Percentiles rank a stretch among this genome's conserved stretches.
Evolutionary conservation across 129 eudicot species (phyloP).

Genomic region (Flaveria trinervia): DNA sequence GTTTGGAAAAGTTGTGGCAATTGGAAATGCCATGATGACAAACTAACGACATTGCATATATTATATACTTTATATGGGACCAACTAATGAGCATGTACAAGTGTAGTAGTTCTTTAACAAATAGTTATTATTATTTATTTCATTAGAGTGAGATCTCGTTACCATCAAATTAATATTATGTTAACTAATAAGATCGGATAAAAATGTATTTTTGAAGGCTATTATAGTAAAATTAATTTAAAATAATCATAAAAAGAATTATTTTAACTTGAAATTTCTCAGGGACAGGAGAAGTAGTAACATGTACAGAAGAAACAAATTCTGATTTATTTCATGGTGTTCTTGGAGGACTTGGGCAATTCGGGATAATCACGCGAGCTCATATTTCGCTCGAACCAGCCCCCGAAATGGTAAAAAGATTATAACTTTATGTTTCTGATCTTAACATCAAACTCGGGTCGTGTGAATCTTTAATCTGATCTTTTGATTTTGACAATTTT

Average conservation of each 20-base stretch:
- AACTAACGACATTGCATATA: slow-evolving; percentile 37
- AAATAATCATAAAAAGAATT: background rate
- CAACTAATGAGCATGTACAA: slow-evolving; percentile 38
- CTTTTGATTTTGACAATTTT: slow-evolving; percentile 28
- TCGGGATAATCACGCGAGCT: slow-evolving; percentile 88
- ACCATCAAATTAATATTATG: background rate
- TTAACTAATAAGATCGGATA: background rate
- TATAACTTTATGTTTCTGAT: background rate
- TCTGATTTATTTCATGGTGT: slow-evolving; percentile 84
- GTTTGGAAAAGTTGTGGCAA: slow-evolving; percentile 18
- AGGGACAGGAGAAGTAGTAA: slow-evolving; percentile 86
- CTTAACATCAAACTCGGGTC: slow-evolving; percentile 2
- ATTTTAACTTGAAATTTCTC: slow-evolving; percentile 24
- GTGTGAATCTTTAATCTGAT: slow-evolving; percentile 22
- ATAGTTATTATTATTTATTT: no score
- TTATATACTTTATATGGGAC: slow-evolving; percentile 17
- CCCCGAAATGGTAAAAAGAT: slow-evolving; percentile 61
- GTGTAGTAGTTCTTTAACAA: slow-evolving; percentile 1
- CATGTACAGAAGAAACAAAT: slow-evolving; percentile 68
- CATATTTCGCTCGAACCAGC: slow-evolving; percentile 82
- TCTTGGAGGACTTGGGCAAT: slow-evolving; percentile 98
- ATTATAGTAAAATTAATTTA: slow-evolving; percentile 18
- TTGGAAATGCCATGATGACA: slow-evolving; percentile 33
- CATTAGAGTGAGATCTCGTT: background rate
- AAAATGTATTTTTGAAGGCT: slow-evolving; percentile 26